Conservation (phyloP, 106 monocot species). For the Posidonia australis region DNA sequence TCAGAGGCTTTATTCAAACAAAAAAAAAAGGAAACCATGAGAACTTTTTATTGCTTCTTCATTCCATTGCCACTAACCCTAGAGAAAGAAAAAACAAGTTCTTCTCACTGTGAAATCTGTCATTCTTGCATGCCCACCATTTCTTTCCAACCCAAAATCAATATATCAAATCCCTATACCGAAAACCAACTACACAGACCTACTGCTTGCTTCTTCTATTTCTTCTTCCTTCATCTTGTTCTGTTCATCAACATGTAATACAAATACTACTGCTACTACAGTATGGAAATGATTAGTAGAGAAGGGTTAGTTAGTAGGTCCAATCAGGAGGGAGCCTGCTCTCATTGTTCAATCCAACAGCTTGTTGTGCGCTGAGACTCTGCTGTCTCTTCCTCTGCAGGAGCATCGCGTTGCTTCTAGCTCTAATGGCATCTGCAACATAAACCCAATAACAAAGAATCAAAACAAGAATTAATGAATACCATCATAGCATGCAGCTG, state of each 20-base stretch:
- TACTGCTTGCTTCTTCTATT: background rate
- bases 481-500: no score
- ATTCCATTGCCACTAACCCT: background rate
- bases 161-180: background rate
- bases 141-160: background rate
- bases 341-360: background rate
- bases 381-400: background rate
- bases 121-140: background rate
- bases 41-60: background rate
- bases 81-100: background rate
- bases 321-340: constrained; percentile 24
- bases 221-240: background rate
- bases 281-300: background rate
- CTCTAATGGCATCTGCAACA: background rate
- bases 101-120: background rate
- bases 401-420: background rate
- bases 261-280: background rate
- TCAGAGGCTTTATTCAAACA: background rate
- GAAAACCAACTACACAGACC: background rate
- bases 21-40: background rate
- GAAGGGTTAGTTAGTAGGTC: constrained; percentile 13
- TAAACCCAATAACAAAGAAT: no score
- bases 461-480: no score
- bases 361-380: background rate
- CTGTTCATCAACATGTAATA: background rate